phyloP scores from a whole-genome alignment of 2,329 filamentous ascomycete genomes.

The Verticillium tricorpus region DNA sequence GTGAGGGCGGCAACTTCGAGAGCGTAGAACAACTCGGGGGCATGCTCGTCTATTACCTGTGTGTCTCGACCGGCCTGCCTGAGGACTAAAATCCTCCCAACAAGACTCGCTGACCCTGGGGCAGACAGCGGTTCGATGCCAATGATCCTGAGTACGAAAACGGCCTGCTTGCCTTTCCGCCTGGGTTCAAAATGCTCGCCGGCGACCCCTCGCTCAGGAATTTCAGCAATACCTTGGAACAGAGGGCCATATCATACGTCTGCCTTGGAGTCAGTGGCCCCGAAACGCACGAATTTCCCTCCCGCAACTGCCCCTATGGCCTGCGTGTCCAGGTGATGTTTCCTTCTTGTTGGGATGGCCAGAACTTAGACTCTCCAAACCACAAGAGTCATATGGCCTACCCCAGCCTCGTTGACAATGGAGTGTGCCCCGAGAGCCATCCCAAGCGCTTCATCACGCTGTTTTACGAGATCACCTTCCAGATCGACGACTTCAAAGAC shows the following conservation, averaged over 20 bases:
- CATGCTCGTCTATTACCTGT: conserved; percentile 45
- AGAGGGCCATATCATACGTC: conserved; percentile 49
- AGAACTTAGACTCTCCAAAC: conserved; percentile 47
- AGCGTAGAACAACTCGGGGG: conserved; percentile 38
- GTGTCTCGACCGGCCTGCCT: conserved; percentile 15
- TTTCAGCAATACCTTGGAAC: conserved; percentile 37
- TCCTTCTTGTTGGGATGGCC: conserved; percentile 60
- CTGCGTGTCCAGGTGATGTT: conserved; percentile 52
- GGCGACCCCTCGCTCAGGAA: conserved; percentile 45
- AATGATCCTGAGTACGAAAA: conserved; percentile 33
- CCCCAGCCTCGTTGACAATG: conserved; percentile 25
- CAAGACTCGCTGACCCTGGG: not conserved
- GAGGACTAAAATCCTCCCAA: not conserved
- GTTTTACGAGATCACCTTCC: conserved; percentile 11
- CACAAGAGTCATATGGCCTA: conserved; percentile 55
- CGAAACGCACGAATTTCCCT: conserved; percentile 49
- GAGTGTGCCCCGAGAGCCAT: conserved; percentile 10
- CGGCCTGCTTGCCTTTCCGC: conserved; percentile 54
- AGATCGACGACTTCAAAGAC: conserved; percentile 14
- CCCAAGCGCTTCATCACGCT: conserved; percentile 11
- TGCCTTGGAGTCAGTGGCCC: conserved; percentile 44
- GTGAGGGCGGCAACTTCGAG: conserved; percentile 51
- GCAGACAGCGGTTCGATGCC: conserved; percentile 33
- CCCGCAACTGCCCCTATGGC: conserved; percentile 47
- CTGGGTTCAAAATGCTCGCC: conserved; percentile 61